These are phyloP conservation scores for Yamagishiella unicocca DNA, from an alignment of 139 green algal species.

Conservation along the genomic window DNA sequence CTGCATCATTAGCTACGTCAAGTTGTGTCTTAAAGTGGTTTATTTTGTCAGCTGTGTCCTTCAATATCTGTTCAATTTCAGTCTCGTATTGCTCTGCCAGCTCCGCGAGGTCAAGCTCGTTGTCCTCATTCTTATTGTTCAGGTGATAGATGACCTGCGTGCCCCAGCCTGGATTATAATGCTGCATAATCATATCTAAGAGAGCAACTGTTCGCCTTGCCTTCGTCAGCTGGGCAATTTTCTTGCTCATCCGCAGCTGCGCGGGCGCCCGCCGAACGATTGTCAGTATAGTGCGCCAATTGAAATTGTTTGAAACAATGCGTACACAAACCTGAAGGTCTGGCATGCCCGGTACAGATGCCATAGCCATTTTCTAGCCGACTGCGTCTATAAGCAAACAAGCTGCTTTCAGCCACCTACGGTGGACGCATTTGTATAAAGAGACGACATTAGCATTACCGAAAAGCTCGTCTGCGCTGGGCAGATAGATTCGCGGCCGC, in stretches of 20 bases:
- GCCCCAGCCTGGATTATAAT: no score
- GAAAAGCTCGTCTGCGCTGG: no score
- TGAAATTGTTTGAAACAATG: no score
- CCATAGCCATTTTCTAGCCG: conserved; percentile 25
- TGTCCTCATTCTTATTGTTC: conserved; percentile 85
- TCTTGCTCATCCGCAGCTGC: conserved; percentile 86
- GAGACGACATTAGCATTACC: neutral
- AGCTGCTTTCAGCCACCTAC: neutral
- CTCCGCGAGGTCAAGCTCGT: conserved; percentile 80
- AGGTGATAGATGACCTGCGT: conserved; percentile 88
- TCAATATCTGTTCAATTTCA: conserved; percentile 78
- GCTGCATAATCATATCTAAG: no score
- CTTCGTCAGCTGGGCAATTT: conserved; percentile 87
- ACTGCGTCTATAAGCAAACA: neutral
- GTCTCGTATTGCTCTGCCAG: conserved; percentile 80
- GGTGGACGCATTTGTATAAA: neutral
- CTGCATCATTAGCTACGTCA: conserved; percentile 55
- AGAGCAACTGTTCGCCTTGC: no score
- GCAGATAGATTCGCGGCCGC: no score
- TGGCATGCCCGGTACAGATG: conserved; percentile 47
- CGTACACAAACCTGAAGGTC: conserved; percentile 54
- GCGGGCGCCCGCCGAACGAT: neutral
- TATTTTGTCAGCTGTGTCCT: conserved; percentile 73
- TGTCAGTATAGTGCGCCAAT: no score
- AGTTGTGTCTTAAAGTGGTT: conserved; percentile 70